Percentiles rank a stretch among this genome's conserved stretches.
These are phyloP conservation scores for Backusella westeae DNA, from an alignment of 192 early-diverging fungal genomes.

Conservation along the genomic window DNA sequence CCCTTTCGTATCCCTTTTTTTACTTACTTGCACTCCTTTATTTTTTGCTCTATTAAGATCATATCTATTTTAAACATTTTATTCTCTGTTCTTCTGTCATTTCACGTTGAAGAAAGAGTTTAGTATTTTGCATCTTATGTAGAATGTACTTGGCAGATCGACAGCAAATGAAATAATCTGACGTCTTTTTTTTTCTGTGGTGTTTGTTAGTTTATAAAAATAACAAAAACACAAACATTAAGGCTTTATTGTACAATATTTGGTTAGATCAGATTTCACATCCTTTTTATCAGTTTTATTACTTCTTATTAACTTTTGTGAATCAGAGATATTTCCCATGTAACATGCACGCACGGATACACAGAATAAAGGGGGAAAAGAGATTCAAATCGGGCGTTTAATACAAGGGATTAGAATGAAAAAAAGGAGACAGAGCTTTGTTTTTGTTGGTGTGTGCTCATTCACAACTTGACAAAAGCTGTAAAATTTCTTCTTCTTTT, in stretches of 20 bases:
- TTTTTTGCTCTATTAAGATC: background rate
- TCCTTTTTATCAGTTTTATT: background rate
- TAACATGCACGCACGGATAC: constrained; percentile 7
- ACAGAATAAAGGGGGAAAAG: background rate
- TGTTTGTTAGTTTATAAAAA: background rate
- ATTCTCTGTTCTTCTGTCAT: background rate
- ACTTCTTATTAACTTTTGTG: background rate
- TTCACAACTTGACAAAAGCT: background rate
- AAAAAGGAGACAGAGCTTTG: background rate
- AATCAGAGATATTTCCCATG: background rate
- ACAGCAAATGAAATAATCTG: background rate
- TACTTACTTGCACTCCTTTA: background rate
- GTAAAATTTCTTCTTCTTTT: background rate
- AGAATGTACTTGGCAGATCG: background rate
- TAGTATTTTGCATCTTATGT: background rate
- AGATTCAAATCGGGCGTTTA: background rate
- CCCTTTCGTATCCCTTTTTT: background rate
- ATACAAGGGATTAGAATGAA: background rate
- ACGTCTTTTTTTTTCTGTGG: background rate
- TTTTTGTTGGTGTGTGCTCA: background rate
- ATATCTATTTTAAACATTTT: background rate
- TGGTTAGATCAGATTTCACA: background rate
- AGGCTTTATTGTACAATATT: background rate
- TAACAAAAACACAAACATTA: background rate
- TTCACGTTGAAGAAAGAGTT: background rate